Evolutionary conservation across 2,329 filamentous ascomycete species (phyloP).

Genomic region (Apiospora rasikravindrae): DNA sequence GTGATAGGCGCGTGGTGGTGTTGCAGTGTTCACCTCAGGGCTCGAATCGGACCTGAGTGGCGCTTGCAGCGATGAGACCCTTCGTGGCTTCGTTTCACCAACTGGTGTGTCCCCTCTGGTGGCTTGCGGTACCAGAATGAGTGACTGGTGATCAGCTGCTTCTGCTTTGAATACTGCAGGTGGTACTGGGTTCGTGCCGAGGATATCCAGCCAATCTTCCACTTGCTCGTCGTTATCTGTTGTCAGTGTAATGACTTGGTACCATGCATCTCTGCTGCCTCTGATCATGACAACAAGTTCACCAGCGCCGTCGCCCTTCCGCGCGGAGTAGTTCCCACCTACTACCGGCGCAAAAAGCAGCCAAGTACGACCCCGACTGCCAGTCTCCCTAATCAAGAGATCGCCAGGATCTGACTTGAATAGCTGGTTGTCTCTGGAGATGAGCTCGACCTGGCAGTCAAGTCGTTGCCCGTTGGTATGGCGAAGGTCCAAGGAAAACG

Average conservation of each 20-base stretch:
- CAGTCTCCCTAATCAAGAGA: conserved; percentile 91
- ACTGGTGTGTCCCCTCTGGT: conserved; percentile 43
- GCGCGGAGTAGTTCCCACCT: conserved; percentile 75
- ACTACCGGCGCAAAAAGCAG: conserved; percentile 91
- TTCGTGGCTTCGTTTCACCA: conserved; percentile 42
- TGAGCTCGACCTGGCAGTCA: conserved; percentile 85
- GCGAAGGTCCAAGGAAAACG: conserved; percentile 81
- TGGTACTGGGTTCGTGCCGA: conserved; percentile 60
- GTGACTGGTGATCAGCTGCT: conserved; percentile 32
- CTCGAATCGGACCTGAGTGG: conserved; percentile 29
- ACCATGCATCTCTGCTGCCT: conserved; percentile 77
- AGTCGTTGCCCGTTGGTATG: conserved; percentile 92
- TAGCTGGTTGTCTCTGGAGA: conserved; percentile 81
- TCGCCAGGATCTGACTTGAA: conserved; percentile 74
- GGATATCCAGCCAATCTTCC: conserved; percentile 85
- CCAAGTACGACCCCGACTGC: conserved; percentile 73
- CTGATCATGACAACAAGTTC: conserved; percentile 89
- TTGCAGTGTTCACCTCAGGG: conserved; percentile 36
- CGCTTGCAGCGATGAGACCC: conserved; percentile 27
- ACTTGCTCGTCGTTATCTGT: conserved; percentile 79
- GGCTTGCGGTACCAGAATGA: conserved; percentile 31
- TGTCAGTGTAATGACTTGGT: conserved; percentile 79
- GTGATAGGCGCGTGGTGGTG: conserved; percentile 45
- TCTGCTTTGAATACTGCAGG: conserved; percentile 46
- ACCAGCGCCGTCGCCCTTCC: conserved; percentile 70